These are phyloP conservation scores for Pleodorina starrii DNA, from an alignment of 139 green algal genomes.

Conservation along the genomic window DNA sequence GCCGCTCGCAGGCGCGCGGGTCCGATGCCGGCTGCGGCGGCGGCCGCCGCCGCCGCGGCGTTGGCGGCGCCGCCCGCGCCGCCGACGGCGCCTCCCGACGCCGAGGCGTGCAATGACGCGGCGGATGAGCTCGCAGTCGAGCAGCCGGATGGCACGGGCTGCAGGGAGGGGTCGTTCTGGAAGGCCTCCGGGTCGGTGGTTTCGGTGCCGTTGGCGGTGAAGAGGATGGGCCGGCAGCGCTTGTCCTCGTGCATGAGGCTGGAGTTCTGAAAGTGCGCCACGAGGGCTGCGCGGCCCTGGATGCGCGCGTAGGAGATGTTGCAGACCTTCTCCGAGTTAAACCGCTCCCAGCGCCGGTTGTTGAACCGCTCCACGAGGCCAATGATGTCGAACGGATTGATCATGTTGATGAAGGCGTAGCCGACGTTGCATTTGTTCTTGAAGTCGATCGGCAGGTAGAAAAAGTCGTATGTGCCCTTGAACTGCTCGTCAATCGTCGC, in stretches of 20 bases:
- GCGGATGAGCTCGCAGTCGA: neutral
- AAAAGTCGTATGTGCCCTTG: conserved; percentile 92
- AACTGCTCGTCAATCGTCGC: conserved; percentile 93
- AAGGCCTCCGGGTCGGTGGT: conserved; percentile 43
- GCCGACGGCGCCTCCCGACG: no score
- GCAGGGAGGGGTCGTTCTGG: conserved; percentile 18
- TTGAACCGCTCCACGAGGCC: conserved; percentile 92
- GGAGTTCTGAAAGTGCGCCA: conserved; percentile 97
- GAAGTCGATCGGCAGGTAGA: conserved; percentile 97
- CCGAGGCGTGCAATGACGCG: neutral
- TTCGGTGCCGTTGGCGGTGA: conserved; percentile 68
- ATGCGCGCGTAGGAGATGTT: conserved; percentile 96
- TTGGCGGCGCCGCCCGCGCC: no score
- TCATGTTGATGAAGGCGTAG: conserved; percentile 99
- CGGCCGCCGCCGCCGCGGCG: neutral
- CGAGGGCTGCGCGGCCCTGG: conserved; percentile 89
- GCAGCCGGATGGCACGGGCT: neutral
- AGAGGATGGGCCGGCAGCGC: conserved; percentile 96
- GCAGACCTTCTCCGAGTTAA: conserved; percentile 98
- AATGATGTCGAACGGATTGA: conserved; percentile 80
- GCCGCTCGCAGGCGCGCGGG: conserved; percentile 19
- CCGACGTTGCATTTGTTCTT: conserved; percentile 99
- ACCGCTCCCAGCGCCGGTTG: conserved; percentile 95
- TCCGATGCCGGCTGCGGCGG: neutral
- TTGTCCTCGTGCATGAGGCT: conserved; percentile 99